Conservation (phyloP, 2,329 filamentous ascomycete genomes). For the Mycosphaerella arachidis region DNA sequence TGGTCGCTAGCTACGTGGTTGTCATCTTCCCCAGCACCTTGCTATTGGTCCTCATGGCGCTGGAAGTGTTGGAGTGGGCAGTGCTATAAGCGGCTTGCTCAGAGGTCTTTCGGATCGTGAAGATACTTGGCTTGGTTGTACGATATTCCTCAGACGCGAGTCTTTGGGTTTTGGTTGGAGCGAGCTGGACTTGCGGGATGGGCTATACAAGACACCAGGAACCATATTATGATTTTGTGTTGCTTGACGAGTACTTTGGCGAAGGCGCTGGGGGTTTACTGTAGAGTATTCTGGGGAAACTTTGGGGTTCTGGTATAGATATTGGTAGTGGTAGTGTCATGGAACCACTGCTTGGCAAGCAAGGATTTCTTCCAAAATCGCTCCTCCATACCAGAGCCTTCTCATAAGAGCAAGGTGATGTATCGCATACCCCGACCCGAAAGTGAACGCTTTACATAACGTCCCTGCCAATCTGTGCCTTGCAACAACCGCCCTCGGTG, state of each 20-base stretch:
- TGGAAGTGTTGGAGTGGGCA: conserved; percentile 92
- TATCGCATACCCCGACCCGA: too few relatives aligned
- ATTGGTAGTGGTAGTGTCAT: not conserved
- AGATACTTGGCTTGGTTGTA: not conserved
- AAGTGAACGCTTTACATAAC: too few relatives aligned
- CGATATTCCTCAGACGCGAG: not conserved
- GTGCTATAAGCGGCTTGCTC: conserved; percentile 7
- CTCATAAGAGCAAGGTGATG: too few relatives aligned
- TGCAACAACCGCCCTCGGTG: too few relatives aligned
- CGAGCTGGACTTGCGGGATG: not conserved
- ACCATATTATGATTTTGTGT: not conserved
- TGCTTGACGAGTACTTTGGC: not conserved
- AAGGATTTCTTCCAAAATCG: not conserved
- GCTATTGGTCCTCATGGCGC: conserved; percentile 79
- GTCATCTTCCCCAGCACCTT: conserved; percentile 94
- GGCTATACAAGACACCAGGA: not conserved
- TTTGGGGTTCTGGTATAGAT: not conserved
- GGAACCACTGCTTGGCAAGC: not conserved
- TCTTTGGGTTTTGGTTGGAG: not conserved
- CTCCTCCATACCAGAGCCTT: too few relatives aligned
- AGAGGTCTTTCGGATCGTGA: not conserved
- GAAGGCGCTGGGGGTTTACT: not conserved
- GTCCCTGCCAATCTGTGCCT: too few relatives aligned
- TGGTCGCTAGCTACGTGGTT: conserved; percentile 96
- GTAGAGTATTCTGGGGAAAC: not conserved